Evolutionary conservation across 495 filamentous ascomycete species (phyloP).

Genomic region (Glonium stellatum): DNA sequence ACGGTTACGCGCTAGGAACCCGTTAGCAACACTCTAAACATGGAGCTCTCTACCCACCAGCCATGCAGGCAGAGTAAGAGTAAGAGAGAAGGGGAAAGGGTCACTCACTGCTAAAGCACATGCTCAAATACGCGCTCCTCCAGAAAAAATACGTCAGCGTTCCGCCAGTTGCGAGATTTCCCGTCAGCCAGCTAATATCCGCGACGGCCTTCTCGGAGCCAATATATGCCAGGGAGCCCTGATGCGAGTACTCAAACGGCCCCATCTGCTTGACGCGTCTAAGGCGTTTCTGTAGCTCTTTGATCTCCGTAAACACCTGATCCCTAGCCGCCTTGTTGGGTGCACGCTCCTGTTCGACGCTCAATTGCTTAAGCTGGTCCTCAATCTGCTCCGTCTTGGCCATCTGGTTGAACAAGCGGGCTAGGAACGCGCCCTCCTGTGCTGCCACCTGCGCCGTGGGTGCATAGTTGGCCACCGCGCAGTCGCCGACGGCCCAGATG

Average conservation of each 20-base stretch:
- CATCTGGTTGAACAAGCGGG: constrained; percentile 95
- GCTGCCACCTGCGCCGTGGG: constrained; percentile 94
- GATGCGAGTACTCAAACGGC: constrained; percentile 96
- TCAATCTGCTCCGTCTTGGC: constrained; percentile 82
- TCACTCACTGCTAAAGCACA: constrained; percentile 96
- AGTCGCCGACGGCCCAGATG: constrained; percentile 89
- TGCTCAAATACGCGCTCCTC: constrained; percentile 94
- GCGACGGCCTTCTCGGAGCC: constrained; percentile 96
- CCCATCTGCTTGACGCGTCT: constrained; percentile 85
- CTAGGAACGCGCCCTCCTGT: constrained; percentile 93
- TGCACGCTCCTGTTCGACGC: constrained; percentile 60
- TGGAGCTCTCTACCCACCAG: no score
- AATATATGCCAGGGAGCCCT: constrained; percentile 95
- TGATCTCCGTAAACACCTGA: constrained; percentile 61
- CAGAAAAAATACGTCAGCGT: constrained; percentile 74
- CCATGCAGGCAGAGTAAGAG: not conserved
- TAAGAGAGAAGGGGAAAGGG: not conserved
- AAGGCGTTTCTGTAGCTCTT: constrained; percentile 74
- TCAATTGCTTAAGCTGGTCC: constrained; percentile 55
- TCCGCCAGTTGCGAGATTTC: constrained; percentile 84
- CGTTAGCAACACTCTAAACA: constrained; percentile 13
- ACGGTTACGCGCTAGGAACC: constrained; percentile 64
- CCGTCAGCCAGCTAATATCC: constrained; percentile 95
- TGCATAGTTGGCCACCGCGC: constrained; percentile 91
- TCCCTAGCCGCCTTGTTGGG: constrained; percentile 51